Conservation (phyloP, 768 basidiomycete genomes). For the Xanthoconium stramineum region DNA sequence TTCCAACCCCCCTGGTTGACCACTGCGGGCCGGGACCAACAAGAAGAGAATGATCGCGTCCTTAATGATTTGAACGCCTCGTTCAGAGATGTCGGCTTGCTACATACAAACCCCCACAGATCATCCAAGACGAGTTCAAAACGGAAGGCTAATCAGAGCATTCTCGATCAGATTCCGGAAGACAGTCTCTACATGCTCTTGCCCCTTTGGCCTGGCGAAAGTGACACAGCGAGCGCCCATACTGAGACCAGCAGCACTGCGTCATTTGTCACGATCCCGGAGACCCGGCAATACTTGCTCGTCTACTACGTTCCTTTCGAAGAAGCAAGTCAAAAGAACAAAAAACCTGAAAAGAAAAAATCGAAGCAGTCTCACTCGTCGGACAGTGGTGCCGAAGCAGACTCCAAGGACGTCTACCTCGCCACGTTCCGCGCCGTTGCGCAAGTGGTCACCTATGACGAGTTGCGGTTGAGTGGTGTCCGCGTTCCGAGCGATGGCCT, state of each 20-base stretch:
- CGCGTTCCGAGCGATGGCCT: slow-evolving; percentile 71
- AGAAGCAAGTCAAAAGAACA: slow-evolving; percentile 10
- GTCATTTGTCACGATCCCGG: slow-evolving; percentile 40
- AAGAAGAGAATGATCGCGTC: slow-evolving; percentile 66
- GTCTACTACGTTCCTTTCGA: slow-evolving; percentile 71
- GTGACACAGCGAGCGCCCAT: slow-evolving; percentile 43
- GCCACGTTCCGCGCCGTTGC: slow-evolving; percentile 71
- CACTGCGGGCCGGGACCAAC: slow-evolving; percentile 58
- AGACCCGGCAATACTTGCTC: slow-evolving; percentile 66
- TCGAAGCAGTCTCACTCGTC: slow-evolving; percentile 27
- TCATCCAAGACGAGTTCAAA: slow-evolving; percentile 18
- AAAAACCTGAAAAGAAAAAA: slow-evolving; percentile 32
- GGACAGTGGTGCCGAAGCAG: slow-evolving; percentile 25
- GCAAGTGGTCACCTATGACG: slow-evolving; percentile 67
- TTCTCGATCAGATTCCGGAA: slow-evolving; percentile 60
- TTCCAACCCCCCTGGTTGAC: slow-evolving; percentile 61
- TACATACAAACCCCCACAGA: slow-evolving; percentile 52
- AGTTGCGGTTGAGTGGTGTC: slow-evolving; percentile 69
- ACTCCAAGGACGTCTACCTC: slow-evolving; percentile 51
- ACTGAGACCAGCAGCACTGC: slow-evolving; percentile 23
- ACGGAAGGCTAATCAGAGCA: slow-evolving; percentile 29
- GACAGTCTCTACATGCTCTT: slow-evolving; percentile 81
- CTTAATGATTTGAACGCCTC: slow-evolving; percentile 69
- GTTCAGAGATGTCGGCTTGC: slow-evolving; percentile 75
- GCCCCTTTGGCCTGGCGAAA: slow-evolving; percentile 80